phyloP scores from a whole-genome alignment of 345 rosid genomes.

The Rhizophora mangle region DNA sequence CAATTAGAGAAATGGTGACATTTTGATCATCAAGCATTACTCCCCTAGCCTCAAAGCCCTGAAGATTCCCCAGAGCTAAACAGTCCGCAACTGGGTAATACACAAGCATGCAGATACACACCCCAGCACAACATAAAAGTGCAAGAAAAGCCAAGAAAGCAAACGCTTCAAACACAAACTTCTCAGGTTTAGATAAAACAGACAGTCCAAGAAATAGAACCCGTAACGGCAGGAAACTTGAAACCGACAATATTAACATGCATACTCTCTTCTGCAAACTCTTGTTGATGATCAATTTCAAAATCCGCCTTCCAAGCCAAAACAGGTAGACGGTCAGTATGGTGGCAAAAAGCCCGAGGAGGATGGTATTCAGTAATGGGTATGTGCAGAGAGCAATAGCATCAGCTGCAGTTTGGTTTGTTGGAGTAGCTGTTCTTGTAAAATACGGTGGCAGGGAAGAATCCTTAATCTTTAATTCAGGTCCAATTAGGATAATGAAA shows the following conservation, averaged over 20 bases:
- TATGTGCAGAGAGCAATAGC: slow-evolving; percentile 67
- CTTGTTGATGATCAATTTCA: slow-evolving; percentile 85
- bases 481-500: slow-evolving; percentile 57
- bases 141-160: slow-evolving; percentile 80
- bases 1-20: slow-evolving; percentile 52
- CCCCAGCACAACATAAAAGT: slow-evolving; percentile 64
- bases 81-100: slow-evolving; percentile 90
- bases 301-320: slow-evolving; percentile 86
- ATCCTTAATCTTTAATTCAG: slow-evolving; percentile 51
- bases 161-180: slow-evolving; percentile 70
- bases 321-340: slow-evolving; percentile 68
- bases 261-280: slow-evolving; percentile 87
- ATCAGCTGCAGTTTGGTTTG: slow-evolving; percentile 26
- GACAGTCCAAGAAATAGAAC: slow-evolving; percentile 80
- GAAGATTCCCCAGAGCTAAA: slow-evolving; percentile 65
- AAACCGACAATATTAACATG: slow-evolving; percentile 72
- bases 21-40: slow-evolving; percentile 44
- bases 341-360: slow-evolving; percentile 72
- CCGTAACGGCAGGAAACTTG: slow-evolving; percentile 79
- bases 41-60: slow-evolving; percentile 60
- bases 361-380: slow-evolving; percentile 79
- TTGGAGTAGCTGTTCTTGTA: slow-evolving; percentile 49
- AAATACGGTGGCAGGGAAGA: slow-evolving; percentile 56
- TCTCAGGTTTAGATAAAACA: slow-evolving; percentile 65
- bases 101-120: slow-evolving; percentile 78